These are phyloP conservation scores for Erucastrum elatum DNA, from an alignment of 345 rosid genomes.

Conservation along the genomic window DNA sequence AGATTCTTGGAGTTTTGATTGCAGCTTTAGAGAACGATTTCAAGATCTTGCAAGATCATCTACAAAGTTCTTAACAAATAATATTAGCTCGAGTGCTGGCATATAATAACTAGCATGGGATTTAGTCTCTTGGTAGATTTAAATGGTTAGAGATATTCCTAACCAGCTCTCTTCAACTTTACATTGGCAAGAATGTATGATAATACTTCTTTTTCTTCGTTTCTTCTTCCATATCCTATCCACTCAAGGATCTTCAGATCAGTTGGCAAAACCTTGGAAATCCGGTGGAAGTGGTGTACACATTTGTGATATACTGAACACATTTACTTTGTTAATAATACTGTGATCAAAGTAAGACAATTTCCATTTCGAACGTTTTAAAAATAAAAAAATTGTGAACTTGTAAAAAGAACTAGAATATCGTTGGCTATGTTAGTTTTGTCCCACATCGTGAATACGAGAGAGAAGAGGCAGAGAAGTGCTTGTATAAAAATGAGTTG, in stretches of 20 bases:
- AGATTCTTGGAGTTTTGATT: constrained; percentile 22
- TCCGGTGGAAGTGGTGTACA: background rate
- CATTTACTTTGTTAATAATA: background rate
- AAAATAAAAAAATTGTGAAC: background rate
- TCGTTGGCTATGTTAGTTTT: background rate
- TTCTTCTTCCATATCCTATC: background rate
- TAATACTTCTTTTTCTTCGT: background rate
- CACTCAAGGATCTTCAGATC: background rate
- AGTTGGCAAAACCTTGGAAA: background rate
- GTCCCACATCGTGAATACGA: constrained; percentile 36
- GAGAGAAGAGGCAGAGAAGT: background rate
- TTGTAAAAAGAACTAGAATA: background rate
- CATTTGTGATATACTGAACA: background rate
- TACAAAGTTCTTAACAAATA: too few relatives aligned
- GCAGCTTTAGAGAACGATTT: constrained; percentile 1
- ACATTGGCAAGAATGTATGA: background rate
- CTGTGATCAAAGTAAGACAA: background rate
- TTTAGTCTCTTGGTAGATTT: background rate
- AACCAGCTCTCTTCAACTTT: too few relatives aligned
- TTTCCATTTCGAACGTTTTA: background rate
- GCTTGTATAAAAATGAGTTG: constrained; percentile 3
- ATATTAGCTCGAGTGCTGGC: too few relatives aligned
- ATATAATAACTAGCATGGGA: background rate
- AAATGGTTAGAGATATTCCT: background rate
- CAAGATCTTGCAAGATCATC: background rate